Evolutionary conservation across 345 rosid species (phyloP).

Genomic region (Cochlearia excelsa): DNA sequence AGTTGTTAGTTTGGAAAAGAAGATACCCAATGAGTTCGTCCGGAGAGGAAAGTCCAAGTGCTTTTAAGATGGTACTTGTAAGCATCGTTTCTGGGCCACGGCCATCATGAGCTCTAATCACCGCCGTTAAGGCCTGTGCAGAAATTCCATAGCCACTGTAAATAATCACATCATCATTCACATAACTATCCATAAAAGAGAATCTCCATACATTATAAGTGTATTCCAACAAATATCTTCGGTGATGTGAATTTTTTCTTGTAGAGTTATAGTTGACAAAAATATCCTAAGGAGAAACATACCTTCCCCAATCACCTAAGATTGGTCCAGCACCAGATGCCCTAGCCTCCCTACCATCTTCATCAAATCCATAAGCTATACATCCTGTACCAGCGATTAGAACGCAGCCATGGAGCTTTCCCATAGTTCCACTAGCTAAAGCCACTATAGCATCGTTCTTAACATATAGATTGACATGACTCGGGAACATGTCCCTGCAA

Average conservation of each 20-base stretch:
- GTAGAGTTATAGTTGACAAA: constrained; percentile 1
- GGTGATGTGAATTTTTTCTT: background rate
- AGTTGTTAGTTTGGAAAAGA: constrained; percentile 19
- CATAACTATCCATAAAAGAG: background rate
- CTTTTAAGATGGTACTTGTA: constrained; percentile 53
- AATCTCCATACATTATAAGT: background rate
- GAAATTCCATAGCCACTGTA: constrained; percentile 80
- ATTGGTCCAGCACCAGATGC: constrained; percentile 95
- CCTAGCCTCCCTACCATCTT: constrained; percentile 88
- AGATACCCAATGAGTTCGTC: constrained; percentile 50
- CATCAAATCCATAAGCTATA: constrained; percentile 82
- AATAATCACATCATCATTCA: constrained; percentile 23
- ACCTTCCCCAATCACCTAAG: constrained; percentile 99
- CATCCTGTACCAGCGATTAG: constrained; percentile 93
- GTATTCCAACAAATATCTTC: constrained; percentile 1
- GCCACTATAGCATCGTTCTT: constrained; percentile 94
- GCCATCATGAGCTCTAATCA: constrained; percentile 87
- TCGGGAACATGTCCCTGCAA: constrained; percentile 71
- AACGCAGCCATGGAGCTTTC: constrained; percentile 95
- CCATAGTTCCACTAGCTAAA: constrained; percentile 90
- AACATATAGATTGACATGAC: constrained; percentile 69
- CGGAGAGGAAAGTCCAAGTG: constrained; percentile 72
- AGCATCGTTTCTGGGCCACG: constrained; percentile 83
- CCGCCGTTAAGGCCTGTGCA: constrained; percentile 88
- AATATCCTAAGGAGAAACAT: background rate